A percentile compares a stretch with the other conserved stretches of the same genome.
Conservation (phyloP, 208 protist species). For the Trichomonas vaginalis region DNA sequence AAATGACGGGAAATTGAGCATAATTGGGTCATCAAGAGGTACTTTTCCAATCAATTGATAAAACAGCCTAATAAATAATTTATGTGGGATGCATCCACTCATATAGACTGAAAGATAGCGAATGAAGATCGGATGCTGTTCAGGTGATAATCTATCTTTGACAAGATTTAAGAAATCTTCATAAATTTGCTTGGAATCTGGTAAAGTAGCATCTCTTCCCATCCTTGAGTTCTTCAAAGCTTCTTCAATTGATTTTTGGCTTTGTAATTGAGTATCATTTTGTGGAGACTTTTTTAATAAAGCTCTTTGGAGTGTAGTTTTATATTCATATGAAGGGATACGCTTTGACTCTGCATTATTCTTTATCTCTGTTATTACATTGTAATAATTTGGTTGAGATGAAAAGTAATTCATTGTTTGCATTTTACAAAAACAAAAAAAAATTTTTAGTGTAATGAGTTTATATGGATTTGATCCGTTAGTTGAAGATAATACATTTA, state of each 20-base stretch:
- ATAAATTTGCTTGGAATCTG: not conserved
- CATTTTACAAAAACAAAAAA: not conserved
- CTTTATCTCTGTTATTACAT: not conserved
- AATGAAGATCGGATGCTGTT: not conserved
- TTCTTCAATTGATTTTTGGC: not conserved
- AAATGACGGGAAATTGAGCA: not conserved
- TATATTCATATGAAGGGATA: not conserved
- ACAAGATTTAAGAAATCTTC: not conserved
- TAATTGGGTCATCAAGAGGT: not conserved
- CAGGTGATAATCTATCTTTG: not conserved
- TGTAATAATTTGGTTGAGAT: not conserved
- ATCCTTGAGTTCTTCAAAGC: not conserved
- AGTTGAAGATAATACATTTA: not conserved
- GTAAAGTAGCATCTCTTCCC: not conserved
- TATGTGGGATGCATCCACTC: not conserved
- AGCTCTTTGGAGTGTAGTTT: not conserved
- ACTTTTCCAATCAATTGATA: not conserved
- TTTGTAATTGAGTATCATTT: not conserved
- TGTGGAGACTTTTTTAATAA: not conserved
- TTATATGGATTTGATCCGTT: not conserved
- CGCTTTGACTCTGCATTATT: not conserved
- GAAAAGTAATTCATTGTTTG: no score
- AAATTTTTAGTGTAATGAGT: no score
- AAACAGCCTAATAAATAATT: not conserved
- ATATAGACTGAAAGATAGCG: not conserved